Conservation (phyloP, 2,329 filamentous ascomycete genomes). For the Ascochyta clinopodiicola region DNA sequence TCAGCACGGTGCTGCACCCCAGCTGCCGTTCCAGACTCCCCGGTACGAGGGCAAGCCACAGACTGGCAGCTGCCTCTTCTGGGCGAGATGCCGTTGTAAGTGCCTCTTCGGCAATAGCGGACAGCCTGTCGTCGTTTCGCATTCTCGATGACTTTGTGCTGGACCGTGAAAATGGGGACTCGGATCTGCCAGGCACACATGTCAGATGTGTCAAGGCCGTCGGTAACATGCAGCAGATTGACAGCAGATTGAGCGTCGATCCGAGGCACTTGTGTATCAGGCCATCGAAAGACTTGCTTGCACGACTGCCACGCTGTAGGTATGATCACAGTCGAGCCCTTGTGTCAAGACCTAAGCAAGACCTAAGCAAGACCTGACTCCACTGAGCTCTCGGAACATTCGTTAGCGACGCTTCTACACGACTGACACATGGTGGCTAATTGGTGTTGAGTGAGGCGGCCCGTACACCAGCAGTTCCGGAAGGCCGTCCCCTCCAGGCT, state of each 20-base stretch:
- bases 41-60: conserved; percentile 28
- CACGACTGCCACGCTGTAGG: conserved; percentile 20
- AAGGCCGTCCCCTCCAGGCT: conserved; percentile 33
- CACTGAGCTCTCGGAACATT: conserved; percentile 3
- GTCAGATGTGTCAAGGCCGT: conserved; percentile 25
- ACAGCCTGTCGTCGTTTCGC: conserved; percentile 38
- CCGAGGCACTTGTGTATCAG: conserved; percentile 9
- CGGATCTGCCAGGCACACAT: conserved; percentile 20
- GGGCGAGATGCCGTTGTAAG: conserved; percentile 30
- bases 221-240: conserved; percentile 16
- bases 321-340: conserved; percentile 9
- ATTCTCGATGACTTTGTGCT: conserved; percentile 14
- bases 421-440: conserved; percentile 8
- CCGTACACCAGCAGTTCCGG: conserved; percentile 2
- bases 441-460: conserved; percentile 15
- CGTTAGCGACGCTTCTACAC: conserved; percentile 8
- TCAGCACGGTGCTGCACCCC: conserved; percentile 21
- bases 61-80: conserved; percentile 38
- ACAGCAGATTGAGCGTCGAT: conserved; percentile 17
- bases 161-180: conserved; percentile 5
- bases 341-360: conserved; percentile 1
- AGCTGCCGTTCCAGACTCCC: conserved; percentile 34
- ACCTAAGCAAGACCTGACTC: not conserved
- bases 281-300: conserved; percentile 3
- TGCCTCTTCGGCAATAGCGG: conserved; percentile 30